These are phyloP conservation scores for Apiospora kogelbergensis DNA, from an alignment of 2,329 filamentous ascomycete genomes.

Conservation along the genomic window DNA sequence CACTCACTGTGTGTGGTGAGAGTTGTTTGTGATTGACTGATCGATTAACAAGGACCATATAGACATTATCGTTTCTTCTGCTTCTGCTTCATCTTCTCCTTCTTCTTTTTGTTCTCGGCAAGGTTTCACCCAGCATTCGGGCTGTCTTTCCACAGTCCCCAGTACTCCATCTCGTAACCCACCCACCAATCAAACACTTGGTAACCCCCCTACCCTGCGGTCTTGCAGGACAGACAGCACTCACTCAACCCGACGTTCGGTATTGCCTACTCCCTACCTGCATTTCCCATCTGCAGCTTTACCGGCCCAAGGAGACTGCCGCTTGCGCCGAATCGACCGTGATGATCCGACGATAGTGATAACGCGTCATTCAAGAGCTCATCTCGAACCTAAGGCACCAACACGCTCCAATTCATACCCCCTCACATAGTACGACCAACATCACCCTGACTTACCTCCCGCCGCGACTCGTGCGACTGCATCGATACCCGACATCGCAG, in stretches of 20 bases:
- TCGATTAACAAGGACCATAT: neutral
- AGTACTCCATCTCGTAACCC: neutral
- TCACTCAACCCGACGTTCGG: neutral
- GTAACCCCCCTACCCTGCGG: neutral
- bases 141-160: neutral
- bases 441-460: neutral
- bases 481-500: slow-evolving; percentile 15
- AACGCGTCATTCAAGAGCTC: slow-evolving; percentile 1
- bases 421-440: neutral
- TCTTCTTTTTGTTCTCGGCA: no score
- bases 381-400: neutral
- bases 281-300: neutral
- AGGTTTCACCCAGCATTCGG: neutral
- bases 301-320: slow-evolving; percentile 2
- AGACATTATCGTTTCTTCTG: neutral
- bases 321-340: slow-evolving; percentile 7
- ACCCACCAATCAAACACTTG: neutral
- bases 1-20: neutral
- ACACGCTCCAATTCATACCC: neutral
- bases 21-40: neutral
- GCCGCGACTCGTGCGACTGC: neutral
- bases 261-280: neutral
- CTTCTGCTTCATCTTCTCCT: no score
- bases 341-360: slow-evolving; percentile 5
- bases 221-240: neutral